Base-by-base conservation (phyloP, 169 alveolate genomes). In the Plasmodium chabaudi region DNA sequence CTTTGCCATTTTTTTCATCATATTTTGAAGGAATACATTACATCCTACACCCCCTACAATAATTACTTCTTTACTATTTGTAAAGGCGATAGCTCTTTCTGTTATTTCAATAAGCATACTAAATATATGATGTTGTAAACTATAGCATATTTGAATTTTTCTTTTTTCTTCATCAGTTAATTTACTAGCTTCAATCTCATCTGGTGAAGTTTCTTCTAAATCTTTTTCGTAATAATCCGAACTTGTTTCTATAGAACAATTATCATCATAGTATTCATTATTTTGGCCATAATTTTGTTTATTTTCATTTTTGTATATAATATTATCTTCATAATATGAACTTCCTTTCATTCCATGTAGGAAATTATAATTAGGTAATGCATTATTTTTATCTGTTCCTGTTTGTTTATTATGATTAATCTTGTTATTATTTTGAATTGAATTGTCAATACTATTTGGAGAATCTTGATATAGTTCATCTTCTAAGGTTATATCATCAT, bases 21-120 rank as follows among this genome's bases (percentile, higher is more conserved):
- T 98, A 87, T 96, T 95, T 91, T 98, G 98, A 47, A 98, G 95
- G 60, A 99, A 95, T 51, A 95, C 93, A 95, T 98, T 98, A 87
- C 99, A 98, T 13, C 99, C 99, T 3, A 98, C 99, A 15, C 99
- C 99, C 49, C 99, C 99, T 19, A 98, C 99, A 25, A 98, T 95
- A 49, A 98, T 87, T 7, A 98, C 99, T 71, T 97, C 98, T 57
- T 96, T 96, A 49, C 99, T 96, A 69, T 96, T 95, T 51, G 98
- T 95, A 87, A 98, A 98, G 51, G 99, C 97, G 99, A 98, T 98
- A 12, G 99, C 99, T 77, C 99, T 95, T 91, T 98, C 99, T 0
- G 99, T 97, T 27, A 97, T 98, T 90, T 98, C 99, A 17, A 97
- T 94, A n/a, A 98, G 94, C 99, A 98, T 98, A 17, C 99, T 98